Evolutionary conservation across 768 basidiomycete genomes (phyloP), one percentile per base, ranked within the genome.

Genomic region (Auriscalpium microsporum): DNA sequence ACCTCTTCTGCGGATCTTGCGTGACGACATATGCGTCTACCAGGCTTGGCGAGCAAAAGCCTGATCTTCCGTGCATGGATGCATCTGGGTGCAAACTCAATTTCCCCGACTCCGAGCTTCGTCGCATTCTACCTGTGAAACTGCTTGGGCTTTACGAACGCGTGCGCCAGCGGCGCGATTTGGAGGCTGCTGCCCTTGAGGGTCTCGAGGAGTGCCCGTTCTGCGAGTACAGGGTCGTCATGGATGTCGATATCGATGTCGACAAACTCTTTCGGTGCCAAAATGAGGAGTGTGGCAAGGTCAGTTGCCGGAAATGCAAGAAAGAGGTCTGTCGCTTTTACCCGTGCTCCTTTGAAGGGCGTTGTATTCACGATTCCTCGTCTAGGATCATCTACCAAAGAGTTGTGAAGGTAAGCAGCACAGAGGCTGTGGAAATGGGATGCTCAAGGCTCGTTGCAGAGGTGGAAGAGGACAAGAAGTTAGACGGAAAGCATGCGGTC

Each of bases 151-250:
- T 93, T 10, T 93, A 87, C 62, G 80, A 87, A 55, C 78, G 86
- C 33, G 79, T 93, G 33, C 80, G 81, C 59, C 87, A 89, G 65
- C 80, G 79, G 38, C 86, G 88, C 66, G 89, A 92, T 60, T 81
- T 95, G 35, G 82, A 86, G 55, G 80, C 78, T 0, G 93, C 93
- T 16, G 82, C 77, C 2, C 65, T 96, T 37, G 89, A 90, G 47
- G 83, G 82, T 5, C 73, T 95, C 11, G 92, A 94, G 67, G 87
- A 87, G 62, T 96, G 94, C 66, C 94, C 94, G 4, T 90, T 86
- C 60, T 96, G 94, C 70, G 90, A 92, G 45, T 96, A 80, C 72
- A 87, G 83, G 56, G 84, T 83, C 61, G 70, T 72, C 44, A 78
- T 87, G 76, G 67, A 84, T 73, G 68, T 66, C 60, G 65, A 66